These are phyloP conservation scores for Kodamaea anthophila DNA, from an alignment of 1,139 yeast genomes.

Conservation along the genomic window DNA sequence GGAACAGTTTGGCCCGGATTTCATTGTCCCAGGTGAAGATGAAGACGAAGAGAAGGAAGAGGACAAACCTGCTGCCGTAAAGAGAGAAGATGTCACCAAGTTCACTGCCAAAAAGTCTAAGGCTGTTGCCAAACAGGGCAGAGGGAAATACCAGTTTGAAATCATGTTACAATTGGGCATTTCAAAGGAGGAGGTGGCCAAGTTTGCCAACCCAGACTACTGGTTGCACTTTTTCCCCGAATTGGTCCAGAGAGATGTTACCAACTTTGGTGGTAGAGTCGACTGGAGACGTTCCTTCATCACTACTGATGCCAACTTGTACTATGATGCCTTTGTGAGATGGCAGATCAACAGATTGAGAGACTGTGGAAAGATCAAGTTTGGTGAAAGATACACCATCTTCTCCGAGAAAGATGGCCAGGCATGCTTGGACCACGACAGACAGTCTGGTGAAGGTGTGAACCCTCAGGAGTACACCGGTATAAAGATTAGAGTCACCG, in stretches of 20 bases:
- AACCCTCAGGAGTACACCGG: slow-evolving; percentile 96
- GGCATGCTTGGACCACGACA: slow-evolving; percentile 99
- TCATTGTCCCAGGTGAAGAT: slow-evolving; percentile 57
- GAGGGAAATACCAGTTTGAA: slow-evolving; percentile 91
- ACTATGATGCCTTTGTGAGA: slow-evolving; percentile 89
- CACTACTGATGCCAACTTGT: slow-evolving; percentile 92
- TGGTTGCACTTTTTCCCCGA: slow-evolving; percentile 95
- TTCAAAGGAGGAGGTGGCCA: slow-evolving; percentile 70
- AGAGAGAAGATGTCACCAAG: slow-evolving; percentile 76
- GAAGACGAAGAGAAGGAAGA: slow-evolving; percentile 48
- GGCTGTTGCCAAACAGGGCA: slow-evolving; percentile 89
- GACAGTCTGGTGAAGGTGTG: slow-evolving; percentile 96
- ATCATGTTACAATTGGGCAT: slow-evolving; percentile 94
- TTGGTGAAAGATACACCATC: slow-evolving; percentile 96
- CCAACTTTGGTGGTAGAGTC: slow-evolving; percentile 82
- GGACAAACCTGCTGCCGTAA: slow-evolving; percentile 26
- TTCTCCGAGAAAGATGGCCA: slow-evolving; percentile 98
- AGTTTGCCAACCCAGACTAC: slow-evolving; percentile 82
- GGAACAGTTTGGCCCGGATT: slow-evolving; percentile 83
- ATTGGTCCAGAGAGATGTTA: slow-evolving; percentile 74
- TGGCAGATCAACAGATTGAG: slow-evolving; percentile 94
- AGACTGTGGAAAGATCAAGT: slow-evolving; percentile 85
- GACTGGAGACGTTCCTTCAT: slow-evolving; percentile 98
- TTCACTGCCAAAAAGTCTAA: slow-evolving; percentile 89
- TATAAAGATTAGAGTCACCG: slow-evolving; percentile 71